Percentiles rank a stretch among this genome's conserved stretches.
These are phyloP conservation scores for Diaporthe eres DNA, from an alignment of 2,329 filamentous ascomycete species.

Conservation along the genomic window DNA sequence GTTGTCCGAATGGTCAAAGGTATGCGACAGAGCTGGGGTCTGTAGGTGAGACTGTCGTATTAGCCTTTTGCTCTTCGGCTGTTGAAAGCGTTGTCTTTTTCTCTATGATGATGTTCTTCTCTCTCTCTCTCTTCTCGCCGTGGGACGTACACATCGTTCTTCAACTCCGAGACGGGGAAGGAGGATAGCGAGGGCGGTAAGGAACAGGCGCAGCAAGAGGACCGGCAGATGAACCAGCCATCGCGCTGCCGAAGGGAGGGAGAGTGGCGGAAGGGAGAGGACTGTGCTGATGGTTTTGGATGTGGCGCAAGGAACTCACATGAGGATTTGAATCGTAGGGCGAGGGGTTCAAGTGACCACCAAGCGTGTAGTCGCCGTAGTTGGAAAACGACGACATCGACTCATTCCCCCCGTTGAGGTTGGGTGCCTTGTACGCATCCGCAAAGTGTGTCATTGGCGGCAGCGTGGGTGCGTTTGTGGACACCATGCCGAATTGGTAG, in stretches of 20 bases:
- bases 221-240: constrained; percentile 36
- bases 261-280: constrained; percentile 46
- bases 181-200: constrained; percentile 43
- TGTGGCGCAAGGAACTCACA: constrained; percentile 74
- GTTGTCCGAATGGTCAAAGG: constrained; percentile 76
- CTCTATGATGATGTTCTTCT: constrained; percentile 20
- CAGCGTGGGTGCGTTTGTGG: constrained; percentile 71
- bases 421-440: constrained; percentile 77
- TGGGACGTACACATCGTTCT: constrained; percentile 25
- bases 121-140: constrained; percentile 26
- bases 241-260: constrained; percentile 42
- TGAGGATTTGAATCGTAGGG: constrained; percentile 80
- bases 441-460: constrained; percentile 75
- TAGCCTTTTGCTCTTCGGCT: constrained; percentile 54
- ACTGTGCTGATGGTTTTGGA: constrained; percentile 51
- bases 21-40: constrained; percentile 84
- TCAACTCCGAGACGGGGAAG: constrained; percentile 40
- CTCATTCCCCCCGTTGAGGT: constrained; percentile 69
- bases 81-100: constrained; percentile 21
- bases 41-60: constrained; percentile 61
- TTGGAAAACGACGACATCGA: constrained; percentile 74
- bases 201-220: constrained; percentile 43
- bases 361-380: constrained; percentile 75
- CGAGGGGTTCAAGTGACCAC: constrained; percentile 74
- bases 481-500: constrained; percentile 70